A percentile compares a stretch with the other conserved stretches of the same genome.
Evolutionary conservation across 768 basidiomycete species (phyloP).

Genomic region (Pisolithus orientalis): DNA sequence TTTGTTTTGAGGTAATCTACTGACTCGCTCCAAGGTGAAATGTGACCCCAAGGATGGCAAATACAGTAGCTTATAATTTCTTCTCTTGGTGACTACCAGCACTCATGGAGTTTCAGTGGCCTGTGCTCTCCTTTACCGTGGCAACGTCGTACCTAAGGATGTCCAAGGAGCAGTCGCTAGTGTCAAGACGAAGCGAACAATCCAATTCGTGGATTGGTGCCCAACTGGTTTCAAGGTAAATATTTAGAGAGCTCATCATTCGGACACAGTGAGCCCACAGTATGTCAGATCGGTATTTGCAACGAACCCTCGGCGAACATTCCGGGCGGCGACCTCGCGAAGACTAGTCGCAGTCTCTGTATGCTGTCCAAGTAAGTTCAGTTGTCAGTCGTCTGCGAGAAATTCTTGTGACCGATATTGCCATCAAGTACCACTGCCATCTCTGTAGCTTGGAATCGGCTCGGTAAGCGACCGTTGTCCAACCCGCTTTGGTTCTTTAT

Average conservation of each 20-base stretch:
- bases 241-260: neutral
- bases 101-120: slow-evolving; percentile 53
- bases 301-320: slow-evolving; percentile 91
- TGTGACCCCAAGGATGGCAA: slow-evolving; percentile 98
- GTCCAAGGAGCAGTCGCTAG: slow-evolving; percentile 86
- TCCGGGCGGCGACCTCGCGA: slow-evolving; percentile 92
- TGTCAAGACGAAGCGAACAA: slow-evolving; percentile 97
- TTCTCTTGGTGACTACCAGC: slow-evolving; percentile 5
- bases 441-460: slow-evolving; percentile 89
- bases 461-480: slow-evolving; percentile 37
- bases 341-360: slow-evolving; percentile 89
- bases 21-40: slow-evolving; percentile 39
- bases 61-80: slow-evolving; percentile 66
- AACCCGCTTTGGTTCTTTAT: neutral
- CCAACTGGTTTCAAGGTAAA: slow-evolving; percentile 89
- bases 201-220: slow-evolving; percentile 98
- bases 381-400: neutral
- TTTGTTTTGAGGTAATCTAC: neutral
- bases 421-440: slow-evolving; percentile 77
- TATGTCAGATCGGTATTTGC: slow-evolving; percentile 82
- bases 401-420: neutral
- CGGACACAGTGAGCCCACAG: slow-evolving; percentile 13
- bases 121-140: slow-evolving; percentile 87
- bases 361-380: slow-evolving; percentile 82
- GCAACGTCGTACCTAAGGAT: slow-evolving; percentile 96